A percentile compares a stretch with the other conserved stretches of the same genome.
These are phyloP conservation scores for Davidsoniella neocaledoniae DNA, from an alignment of 2,329 filamentous ascomycete species.

Conservation along the genomic window DNA sequence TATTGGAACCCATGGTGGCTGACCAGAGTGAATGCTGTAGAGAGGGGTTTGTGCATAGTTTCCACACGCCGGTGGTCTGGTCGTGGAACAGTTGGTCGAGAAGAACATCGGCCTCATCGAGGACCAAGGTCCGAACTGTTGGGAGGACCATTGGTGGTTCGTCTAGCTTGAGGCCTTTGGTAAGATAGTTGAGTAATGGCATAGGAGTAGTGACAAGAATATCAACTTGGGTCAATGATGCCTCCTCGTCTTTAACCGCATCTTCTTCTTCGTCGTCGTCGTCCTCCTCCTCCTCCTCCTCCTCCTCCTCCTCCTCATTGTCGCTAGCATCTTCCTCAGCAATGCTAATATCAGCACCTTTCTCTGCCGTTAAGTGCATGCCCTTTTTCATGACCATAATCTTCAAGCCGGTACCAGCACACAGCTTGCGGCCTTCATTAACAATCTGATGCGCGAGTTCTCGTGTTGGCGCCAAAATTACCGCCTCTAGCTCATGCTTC, in stretches of 20 bases:
- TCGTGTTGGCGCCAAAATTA: conserved; percentile 64
- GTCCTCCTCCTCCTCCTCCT: conserved; percentile 22
- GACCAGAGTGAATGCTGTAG: conserved; percentile 79
- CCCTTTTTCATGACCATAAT: conserved; percentile 74
- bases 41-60: conserved; percentile 51
- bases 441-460: conserved; percentile 67
- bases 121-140: conserved; percentile 53
- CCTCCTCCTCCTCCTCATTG: conserved; percentile 22
- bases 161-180: conserved; percentile 17
- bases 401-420: conserved; percentile 57
- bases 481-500: conserved; percentile 39
- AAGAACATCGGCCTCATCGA: conserved; percentile 92
- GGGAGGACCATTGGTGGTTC: conserved; percentile 35
- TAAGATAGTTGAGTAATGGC: conserved; percentile 57
- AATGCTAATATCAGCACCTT: conserved; percentile 19
- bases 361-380: conserved; percentile 46
- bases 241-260: conserved; percentile 7
- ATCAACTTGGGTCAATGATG: conserved; percentile 18
- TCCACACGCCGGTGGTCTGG: conserved; percentile 75
- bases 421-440: conserved; percentile 72
- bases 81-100: conserved; percentile 81
- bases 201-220: conserved; percentile 31
- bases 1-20: conserved; percentile 87
- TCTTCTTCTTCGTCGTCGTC: conserved; percentile 22
- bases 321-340: conserved; percentile 23